Conservation (phyloP, 2,329 filamentous ascomycete species). For the Daldinia eschscholtzii region DNA sequence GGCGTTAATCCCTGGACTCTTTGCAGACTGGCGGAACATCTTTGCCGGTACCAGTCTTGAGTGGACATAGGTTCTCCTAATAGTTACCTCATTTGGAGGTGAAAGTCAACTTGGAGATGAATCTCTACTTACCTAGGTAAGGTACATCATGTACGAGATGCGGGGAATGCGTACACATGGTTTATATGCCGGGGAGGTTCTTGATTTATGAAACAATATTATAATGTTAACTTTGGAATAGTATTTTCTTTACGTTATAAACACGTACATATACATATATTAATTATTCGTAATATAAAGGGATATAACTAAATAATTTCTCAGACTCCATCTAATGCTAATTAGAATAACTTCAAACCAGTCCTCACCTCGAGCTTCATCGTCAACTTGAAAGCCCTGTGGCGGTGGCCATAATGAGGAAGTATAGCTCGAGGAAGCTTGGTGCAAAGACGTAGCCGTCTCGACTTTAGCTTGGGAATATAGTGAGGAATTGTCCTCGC, state of each 20-base stretch:
- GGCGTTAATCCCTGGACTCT: background rate
- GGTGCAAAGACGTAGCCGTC: background rate
- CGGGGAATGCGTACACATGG: slow-evolving; percentile 19
- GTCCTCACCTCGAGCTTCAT: too few relatives aligned
- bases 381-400: too few relatives aligned
- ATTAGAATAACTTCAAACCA: too few relatives aligned
- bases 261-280: too few relatives aligned
- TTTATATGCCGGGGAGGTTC: slow-evolving; percentile 26
- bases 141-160: slow-evolving; percentile 34
- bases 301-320: too few relatives aligned
- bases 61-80: slow-evolving; percentile 25
- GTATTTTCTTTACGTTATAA: too few relatives aligned
- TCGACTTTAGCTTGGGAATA: background rate
- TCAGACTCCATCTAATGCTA: too few relatives aligned
- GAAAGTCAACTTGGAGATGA: slow-evolving; percentile 23
- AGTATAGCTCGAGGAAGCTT: background rate
- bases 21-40: slow-evolving; percentile 28
- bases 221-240: too few relatives aligned
- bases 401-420: background rate
- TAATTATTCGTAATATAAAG: too few relatives aligned
- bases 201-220: background rate
- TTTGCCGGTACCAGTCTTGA: slow-evolving; percentile 12
- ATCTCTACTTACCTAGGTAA: slow-evolving; percentile 4
- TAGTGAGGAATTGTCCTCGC: too few relatives aligned
- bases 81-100: slow-evolving; percentile 27